Evolutionary conservation across 495 filamentous ascomycete species (phyloP), one percentile per base, ranked within the genome.

Genomic region (Penicillium taxi): DNA sequence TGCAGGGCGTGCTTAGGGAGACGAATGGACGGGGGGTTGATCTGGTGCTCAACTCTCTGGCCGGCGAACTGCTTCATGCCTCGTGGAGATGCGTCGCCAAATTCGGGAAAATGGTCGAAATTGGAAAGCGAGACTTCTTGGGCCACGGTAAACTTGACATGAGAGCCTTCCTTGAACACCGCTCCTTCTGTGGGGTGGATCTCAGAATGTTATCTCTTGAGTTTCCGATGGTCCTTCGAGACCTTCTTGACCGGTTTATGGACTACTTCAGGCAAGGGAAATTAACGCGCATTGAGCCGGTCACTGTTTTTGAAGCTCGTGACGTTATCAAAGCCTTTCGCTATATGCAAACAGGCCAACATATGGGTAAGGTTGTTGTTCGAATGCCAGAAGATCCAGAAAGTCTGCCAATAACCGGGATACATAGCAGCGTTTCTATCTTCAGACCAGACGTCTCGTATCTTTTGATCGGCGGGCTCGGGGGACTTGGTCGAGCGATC

Each of bases 241-340:
- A n/a, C n/a, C n/a, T n/a, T n/a, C n/a, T n/a, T n/a, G n/a, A n/a
- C n/a, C n/a, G n/a, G n/a, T n/a, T n/a, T n/a, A n/a, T n/a, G n/a
- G n/a, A n/a, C n/a, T n/a, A n/a, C n/a, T n/a, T n/a, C n/a, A 15
- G 11, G 6, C 9, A 31, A 16, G 34, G 22, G 1, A 20, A 16
- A 11, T 8, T 66, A 2, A 34, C 47, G 9, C 58, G 63, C 1
- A 60, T 67, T 9, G 41, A 44, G 4, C 67, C 69, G 4, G 49
- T 66, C 0, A 70, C 24, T 44, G 25, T 64, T 32, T 63, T 53
- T 23, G 63, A 45, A 32, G 63, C 47, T 56, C 62, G 37, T 56
- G 46, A 68, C 5, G 39, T 70, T 29, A 53, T 64, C 32, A 54
- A 55, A 12, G 70, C 72, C 2, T 73, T 78, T 36, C 52, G 66